These are phyloP conservation scores for Citrus unshiu DNA, from an alignment of 345 rosid genomes.

Conservation along the genomic window DNA sequence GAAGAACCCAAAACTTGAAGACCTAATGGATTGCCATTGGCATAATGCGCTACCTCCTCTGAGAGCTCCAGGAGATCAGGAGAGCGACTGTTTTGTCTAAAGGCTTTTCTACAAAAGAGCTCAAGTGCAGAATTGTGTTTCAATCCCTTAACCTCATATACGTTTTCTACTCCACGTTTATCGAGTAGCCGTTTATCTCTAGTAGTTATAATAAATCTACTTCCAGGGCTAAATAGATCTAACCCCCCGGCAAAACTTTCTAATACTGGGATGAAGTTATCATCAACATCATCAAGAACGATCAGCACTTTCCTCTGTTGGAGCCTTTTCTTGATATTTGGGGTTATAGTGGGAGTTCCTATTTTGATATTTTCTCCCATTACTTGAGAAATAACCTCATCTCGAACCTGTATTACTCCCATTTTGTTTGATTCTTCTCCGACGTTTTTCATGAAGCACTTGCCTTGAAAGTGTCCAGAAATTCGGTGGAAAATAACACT, in stretches of 20 bases:
- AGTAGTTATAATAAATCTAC: constrained; percentile 2
- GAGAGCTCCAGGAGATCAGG: neutral
- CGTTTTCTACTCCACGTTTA: neutral
- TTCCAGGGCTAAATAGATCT: neutral
- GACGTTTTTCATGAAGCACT: neutral
- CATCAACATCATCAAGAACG: neutral
- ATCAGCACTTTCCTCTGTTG: neutral
- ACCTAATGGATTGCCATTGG: constrained; percentile 18
- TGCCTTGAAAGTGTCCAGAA: neutral
- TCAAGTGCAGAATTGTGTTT: constrained; percentile 1
- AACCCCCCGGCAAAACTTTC: neutral
- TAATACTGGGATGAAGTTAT: neutral
- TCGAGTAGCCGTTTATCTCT: neutral
- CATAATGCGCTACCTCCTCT: neutral
- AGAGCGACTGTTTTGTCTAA: neutral
- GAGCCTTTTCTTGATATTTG: too few relatives aligned
- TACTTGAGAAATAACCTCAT: neutral
- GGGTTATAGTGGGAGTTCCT: neutral
- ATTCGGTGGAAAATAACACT: neutral
- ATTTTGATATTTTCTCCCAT: neutral
- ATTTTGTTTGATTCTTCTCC: neutral
- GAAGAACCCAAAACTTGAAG: constrained; percentile 1
- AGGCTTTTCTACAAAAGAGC: neutral
- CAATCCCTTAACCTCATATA: constrained; percentile 5
- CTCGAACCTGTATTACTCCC: neutral